Evolutionary conservation across 2,329 filamentous ascomycete species (phyloP).

Genomic region (Alternaria sp.): DNA sequence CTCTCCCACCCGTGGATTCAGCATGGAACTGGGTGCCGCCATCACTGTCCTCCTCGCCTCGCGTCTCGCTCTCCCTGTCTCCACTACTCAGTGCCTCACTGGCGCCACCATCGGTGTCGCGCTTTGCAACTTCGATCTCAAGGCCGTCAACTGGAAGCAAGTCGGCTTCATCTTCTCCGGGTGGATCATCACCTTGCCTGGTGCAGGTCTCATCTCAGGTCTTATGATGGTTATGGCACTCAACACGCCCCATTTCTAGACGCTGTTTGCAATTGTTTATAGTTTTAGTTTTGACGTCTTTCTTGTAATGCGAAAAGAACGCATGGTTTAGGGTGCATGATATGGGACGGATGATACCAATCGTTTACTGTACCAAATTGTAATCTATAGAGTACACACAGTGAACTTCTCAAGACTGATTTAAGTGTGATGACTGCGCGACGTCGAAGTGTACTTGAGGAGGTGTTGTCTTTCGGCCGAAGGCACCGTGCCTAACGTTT

Average conservation of each 20-base stretch:
- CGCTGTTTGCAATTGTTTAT: background rate
- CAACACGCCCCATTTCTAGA: slow-evolving; percentile 53
- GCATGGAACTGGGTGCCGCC: slow-evolving; percentile 56
- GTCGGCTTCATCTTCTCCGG: slow-evolving; percentile 54
- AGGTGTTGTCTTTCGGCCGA: background rate
- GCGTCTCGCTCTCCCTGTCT: slow-evolving; percentile 68
- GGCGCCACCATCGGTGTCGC: slow-evolving; percentile 39
- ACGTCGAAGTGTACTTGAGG: background rate
- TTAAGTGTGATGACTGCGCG: background rate
- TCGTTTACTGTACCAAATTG: slow-evolving; percentile 5
- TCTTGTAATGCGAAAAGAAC: background rate
- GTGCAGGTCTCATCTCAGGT: slow-evolving; percentile 53
- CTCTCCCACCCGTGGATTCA: slow-evolving; percentile 64
- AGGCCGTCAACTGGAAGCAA: slow-evolving; percentile 56
- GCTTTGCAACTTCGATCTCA: slow-evolving; percentile 45
- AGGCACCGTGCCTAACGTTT: background rate
- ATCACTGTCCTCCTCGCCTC: slow-evolving; percentile 71
- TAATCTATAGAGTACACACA: background rate
- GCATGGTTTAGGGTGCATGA: background rate
- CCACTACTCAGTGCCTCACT: slow-evolving; percentile 67
- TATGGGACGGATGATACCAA: slow-evolving; percentile 7
- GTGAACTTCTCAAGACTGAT: background rate
- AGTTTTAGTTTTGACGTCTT: background rate
- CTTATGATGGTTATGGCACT: slow-evolving; percentile 54
- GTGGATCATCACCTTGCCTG: slow-evolving; percentile 56